These are phyloP conservation scores for Aspergillus saccharolyticus DNA, from an alignment of 495 filamentous ascomycete genomes.

Conservation along the genomic window DNA sequence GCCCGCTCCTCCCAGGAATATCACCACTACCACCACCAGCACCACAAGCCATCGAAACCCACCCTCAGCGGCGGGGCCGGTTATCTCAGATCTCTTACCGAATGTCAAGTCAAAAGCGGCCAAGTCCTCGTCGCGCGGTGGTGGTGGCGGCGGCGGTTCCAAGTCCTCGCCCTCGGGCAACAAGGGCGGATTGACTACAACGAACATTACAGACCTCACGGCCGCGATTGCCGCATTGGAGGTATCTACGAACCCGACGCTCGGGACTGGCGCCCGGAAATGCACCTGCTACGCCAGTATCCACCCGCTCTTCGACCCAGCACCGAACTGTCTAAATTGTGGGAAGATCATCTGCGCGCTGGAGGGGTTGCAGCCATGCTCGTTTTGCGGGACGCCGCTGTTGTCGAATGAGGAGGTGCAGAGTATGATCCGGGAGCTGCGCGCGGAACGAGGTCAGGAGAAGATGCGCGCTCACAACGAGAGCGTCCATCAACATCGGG, in stretches of 20 bases:
- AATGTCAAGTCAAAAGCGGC: conserved; percentile 58
- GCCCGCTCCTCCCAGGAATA: conserved; percentile 29
- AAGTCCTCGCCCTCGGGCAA: conserved; percentile 16
- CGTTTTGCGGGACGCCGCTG: conserved; percentile 76
- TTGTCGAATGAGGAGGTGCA: conserved; percentile 68
- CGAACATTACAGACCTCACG: conserved; percentile 76
- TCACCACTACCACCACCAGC: background rate
- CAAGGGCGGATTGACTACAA: conserved; percentile 43
- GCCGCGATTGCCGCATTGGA: conserved; percentile 88
- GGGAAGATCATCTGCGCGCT: conserved; percentile 97
- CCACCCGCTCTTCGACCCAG: conserved; percentile 78
- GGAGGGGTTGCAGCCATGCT: conserved; percentile 91
- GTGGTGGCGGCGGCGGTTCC: conserved; percentile 45
- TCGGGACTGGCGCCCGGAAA: conserved; percentile 50
- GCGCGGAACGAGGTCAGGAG: conserved; percentile 79
- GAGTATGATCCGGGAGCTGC: conserved; percentile 79
- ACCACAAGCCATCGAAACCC: conserved; percentile 30
- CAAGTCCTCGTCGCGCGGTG: conserved; percentile 50
- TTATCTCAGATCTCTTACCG: conserved; percentile 71
- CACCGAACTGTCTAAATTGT: conserved; percentile 88
- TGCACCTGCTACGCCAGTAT: conserved; percentile 83
- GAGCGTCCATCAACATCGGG: conserved; percentile 50
- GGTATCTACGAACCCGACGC: conserved; percentile 76
- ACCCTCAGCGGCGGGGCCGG: conserved; percentile 65
- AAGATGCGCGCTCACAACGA: conserved; percentile 77